phyloP scores from a whole-genome alignment of 2,329 filamentous ascomycete genomes.

The Colletotrichum zoysiae region DNA sequence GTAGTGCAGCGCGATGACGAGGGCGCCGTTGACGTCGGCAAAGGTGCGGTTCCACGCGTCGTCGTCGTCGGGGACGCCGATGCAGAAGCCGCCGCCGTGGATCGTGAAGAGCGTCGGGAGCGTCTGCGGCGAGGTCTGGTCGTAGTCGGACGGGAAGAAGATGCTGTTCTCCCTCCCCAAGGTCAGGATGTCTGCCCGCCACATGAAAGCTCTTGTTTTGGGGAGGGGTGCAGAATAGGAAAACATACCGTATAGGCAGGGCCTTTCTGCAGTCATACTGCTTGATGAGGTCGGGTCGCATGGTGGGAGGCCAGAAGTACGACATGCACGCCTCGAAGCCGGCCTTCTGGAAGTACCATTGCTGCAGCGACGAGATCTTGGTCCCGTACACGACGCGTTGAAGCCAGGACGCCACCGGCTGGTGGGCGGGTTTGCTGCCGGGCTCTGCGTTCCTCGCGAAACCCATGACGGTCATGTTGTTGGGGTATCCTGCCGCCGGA shows the following conservation, averaged over 20 bases:
- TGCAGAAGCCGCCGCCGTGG: constrained; percentile 64
- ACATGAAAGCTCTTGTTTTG: too few species aligned
- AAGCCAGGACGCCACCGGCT: constrained; percentile 25
- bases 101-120: constrained; percentile 62
- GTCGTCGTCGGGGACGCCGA: constrained; percentile 58
- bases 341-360: constrained; percentile 32
- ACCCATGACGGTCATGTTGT: constrained; percentile 7
- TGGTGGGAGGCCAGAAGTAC: constrained; percentile 30
- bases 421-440: neutral
- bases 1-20: constrained; percentile 64
- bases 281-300: constrained; percentile 42
- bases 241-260: constrained; percentile 39
- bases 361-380: constrained; percentile 36
- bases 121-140: constrained; percentile 46
- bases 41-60: constrained; percentile 62
- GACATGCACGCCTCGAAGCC: constrained; percentile 34
- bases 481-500: too few species aligned
- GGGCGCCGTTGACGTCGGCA: constrained; percentile 53
- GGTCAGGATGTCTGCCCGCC: neutral
- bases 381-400: constrained; percentile 37
- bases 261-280: constrained; percentile 38
- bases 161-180: constrained; percentile 45
- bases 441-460: neutral
- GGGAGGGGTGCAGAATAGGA: too few species aligned
- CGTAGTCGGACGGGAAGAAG: constrained; percentile 55